phyloP scores from a whole-genome alignment of 495 filamentous ascomycete species.

The Evernia prunastri region DNA sequence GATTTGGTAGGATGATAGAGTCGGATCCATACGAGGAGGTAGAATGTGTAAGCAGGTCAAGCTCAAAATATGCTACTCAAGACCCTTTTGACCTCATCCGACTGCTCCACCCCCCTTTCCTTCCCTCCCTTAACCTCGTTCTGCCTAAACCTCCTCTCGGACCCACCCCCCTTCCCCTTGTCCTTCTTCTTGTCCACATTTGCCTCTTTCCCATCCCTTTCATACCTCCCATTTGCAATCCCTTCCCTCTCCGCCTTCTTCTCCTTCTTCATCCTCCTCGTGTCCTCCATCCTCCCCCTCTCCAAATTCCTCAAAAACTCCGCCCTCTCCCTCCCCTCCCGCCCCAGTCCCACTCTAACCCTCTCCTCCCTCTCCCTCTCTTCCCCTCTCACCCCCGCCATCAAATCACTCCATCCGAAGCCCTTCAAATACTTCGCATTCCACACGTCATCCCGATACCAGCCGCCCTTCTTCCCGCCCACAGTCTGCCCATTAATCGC shows the following conservation, averaged over 20 bases:
- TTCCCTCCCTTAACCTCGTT: constrained; percentile 46
- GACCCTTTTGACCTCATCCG: constrained; percentile 67
- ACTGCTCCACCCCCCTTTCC: constrained; percentile 42
- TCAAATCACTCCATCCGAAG: constrained; percentile 70
- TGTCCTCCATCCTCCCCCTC: constrained; percentile 71
- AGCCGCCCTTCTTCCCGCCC: constrained; percentile 80
- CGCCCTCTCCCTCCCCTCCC: constrained; percentile 70
- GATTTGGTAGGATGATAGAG: background rate
- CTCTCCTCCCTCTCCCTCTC: constrained; percentile 33
- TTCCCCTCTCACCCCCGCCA: constrained; percentile 50
- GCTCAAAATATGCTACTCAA: constrained; percentile 71
- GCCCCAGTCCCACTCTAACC: constrained; percentile 50
- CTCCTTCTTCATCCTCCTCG: constrained; percentile 70
- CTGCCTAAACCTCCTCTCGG: constrained; percentile 67
- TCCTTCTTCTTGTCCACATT: constrained; percentile 82
- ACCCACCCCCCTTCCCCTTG: constrained; percentile 45
- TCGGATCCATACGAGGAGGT: background rate
- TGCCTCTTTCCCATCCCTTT: constrained; percentile 69
- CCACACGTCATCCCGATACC: constrained; percentile 92
- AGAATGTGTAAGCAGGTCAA: background rate
- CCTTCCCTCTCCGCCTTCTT: constrained; percentile 75
- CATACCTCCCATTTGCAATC: too few relatives aligned
- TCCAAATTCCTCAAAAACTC: constrained; percentile 55
- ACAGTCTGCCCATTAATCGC: constrained; percentile 75
- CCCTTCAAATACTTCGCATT: constrained; percentile 76